phyloP scores from a whole-genome alignment of 176 grass and related monocot genomes.

The Urochloa ruziziensis region DNA sequence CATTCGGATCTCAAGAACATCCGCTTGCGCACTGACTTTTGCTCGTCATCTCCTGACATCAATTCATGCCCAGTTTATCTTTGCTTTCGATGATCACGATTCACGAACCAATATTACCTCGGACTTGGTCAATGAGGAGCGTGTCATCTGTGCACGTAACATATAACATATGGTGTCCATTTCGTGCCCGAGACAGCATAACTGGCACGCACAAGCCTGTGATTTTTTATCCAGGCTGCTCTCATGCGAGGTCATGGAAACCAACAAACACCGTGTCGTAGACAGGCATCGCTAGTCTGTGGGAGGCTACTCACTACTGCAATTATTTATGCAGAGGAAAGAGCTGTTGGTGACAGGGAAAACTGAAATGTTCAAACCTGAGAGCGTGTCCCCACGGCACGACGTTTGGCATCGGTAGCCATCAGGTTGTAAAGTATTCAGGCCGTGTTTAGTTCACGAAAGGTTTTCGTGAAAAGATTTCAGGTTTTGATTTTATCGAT shows the following conservation, averaged over 20 bases:
- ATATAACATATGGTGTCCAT: slow-evolving; percentile 11
- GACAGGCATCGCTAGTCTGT: not conserved
- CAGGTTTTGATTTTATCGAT: no score
- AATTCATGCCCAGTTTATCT: not conserved
- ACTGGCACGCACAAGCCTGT: slow-evolving; percentile 24
- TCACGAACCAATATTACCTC: not conserved
- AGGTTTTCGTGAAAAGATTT: no score
- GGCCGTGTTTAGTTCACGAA: no score
- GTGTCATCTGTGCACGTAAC: not conserved
- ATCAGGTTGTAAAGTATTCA: not conserved
- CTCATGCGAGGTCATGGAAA: not conserved
- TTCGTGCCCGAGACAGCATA: slow-evolving; percentile 16
- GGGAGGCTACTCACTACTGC: not conserved
- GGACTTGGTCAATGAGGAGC: not conserved
- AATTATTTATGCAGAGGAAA: not conserved
- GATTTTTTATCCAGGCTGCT: not conserved
- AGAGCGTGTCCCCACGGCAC: slow-evolving; percentile 1
- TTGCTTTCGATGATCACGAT: not conserved
- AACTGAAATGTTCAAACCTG: slow-evolving; percentile 6
- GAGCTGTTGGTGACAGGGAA: not conserved
- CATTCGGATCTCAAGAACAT: not conserved
- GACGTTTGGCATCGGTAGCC: not conserved
- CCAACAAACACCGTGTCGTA: slow-evolving; percentile 21
- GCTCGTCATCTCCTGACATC: not conserved
- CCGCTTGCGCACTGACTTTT: not conserved